Conservation (phyloP, 2,329 filamentous ascomycete genomes). For the Epichloe sp. region DNA sequence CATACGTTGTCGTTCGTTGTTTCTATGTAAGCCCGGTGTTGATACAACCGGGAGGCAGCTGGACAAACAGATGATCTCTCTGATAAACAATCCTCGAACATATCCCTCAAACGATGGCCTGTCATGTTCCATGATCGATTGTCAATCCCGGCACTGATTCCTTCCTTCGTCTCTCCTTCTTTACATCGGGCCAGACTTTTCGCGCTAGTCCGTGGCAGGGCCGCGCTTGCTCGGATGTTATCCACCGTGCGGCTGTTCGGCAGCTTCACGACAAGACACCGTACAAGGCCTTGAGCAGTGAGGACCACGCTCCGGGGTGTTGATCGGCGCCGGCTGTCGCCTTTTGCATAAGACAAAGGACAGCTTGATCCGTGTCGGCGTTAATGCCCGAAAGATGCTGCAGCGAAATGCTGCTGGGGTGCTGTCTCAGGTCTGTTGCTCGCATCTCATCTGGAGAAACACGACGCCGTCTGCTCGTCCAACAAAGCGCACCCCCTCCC, state of each 20-base stretch:
- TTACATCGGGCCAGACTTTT: background rate
- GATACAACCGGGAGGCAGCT: background rate
- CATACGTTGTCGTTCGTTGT: background rate
- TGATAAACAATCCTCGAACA: background rate
- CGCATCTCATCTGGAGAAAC: background rate
- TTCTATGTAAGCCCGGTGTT: background rate
- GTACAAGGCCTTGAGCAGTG: background rate
- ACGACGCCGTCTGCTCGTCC: background rate
- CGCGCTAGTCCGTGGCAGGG: background rate
- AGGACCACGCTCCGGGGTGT: background rate
- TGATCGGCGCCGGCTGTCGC: slow-evolving; percentile 1
- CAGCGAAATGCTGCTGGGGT: slow-evolving; percentile 1
- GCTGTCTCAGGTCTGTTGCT: slow-evolving; percentile 1
- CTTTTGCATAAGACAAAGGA: background rate
- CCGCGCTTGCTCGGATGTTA: background rate
- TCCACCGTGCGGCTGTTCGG: background rate
- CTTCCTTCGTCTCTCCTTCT: background rate
- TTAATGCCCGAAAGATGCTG: background rate
- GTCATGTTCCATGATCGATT: background rate
- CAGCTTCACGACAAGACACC: background rate
- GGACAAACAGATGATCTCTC: background rate
- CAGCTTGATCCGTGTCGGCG: background rate
- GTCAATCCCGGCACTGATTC: background rate
- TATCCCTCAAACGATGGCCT: background rate
- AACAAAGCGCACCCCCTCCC: slow-evolving; percentile 1